Evolutionary conservation across 2,329 filamentous ascomycete species (phyloP), one percentile per base, ranked within the genome.

Genomic region (Anthostomella pinea): DNA sequence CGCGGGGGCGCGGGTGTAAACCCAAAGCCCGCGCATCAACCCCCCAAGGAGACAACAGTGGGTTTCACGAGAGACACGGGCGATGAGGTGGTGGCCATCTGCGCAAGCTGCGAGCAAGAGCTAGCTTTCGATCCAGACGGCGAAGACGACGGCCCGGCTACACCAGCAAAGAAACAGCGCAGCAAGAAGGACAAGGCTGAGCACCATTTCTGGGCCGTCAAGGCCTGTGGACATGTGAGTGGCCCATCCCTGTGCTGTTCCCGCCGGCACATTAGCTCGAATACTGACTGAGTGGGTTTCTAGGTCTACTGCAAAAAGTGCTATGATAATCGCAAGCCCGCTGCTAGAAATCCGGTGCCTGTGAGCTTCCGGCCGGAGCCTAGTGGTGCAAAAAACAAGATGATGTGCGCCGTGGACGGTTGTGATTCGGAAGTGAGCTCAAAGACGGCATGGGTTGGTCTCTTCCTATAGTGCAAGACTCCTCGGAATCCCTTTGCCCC

Each of bases 161-260:
- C 56, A 5, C 57, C 61, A 0, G 32, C 53, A 3, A 67, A 65
- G 54, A 72, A 65, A 43, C 52, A 61, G 19, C 62, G 66, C 13
- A 72, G 66, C 24, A 65, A 66, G 30, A 80, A 74, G 52, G 67
- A 72, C 14, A 63, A 68, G 6, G 74, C 72, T 15, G 89, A 95
- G 63, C 82, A 87, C 56, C 85, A 95, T 53, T 91, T 97, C 45
- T 97, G 90, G 89, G 84, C 93, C 1, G 74, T 93, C 22, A 95
- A 90, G 63, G 75, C 75, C 33, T 98, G 93, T 60, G 93, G 93
- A 47, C 93, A 98, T 67, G 93, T 97, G 75, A 57, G 72, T 60
- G 18, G 39, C 15, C 5, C 26, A 19, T 25, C 11, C 9, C 9
- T 19, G 16, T 22, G 30, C 18, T 36, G 10, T 33, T 17, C 1